Conservation (phyloP, 345 rosid species). For the Kandelia obovata region DNA sequence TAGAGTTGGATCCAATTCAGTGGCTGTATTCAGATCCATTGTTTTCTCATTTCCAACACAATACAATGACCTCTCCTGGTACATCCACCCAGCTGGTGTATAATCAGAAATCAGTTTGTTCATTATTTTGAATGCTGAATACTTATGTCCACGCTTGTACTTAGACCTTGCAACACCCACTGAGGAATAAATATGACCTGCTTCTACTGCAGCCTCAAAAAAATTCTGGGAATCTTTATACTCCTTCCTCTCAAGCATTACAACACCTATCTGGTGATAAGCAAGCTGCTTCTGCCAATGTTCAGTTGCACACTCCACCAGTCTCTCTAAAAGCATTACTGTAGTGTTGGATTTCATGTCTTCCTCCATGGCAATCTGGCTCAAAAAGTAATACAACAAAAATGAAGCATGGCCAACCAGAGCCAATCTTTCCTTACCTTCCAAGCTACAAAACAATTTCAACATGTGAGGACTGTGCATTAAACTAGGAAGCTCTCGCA, state of each 20-base stretch:
- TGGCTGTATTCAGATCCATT: not conserved
- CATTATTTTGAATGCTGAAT: not conserved
- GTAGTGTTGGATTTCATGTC: not conserved
- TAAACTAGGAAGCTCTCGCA: not conserved
- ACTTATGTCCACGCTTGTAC: not conserved
- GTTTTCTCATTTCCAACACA: not conserved
- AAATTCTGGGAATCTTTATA: not conserved
- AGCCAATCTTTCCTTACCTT: not conserved
- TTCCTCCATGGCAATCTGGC: constrained; percentile 1
- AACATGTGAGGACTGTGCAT: not conserved
- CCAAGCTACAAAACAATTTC: constrained; percentile 1
- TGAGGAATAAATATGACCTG: not conserved
- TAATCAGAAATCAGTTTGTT: not conserved
- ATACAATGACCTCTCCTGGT: constrained; percentile 1
- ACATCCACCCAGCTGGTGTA: not conserved
- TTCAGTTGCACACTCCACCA: not conserved
- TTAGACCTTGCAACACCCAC: not conserved
- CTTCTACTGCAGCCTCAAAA: not conserved
- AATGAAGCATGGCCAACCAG: constrained; percentile 4
- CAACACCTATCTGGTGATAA: not conserved
- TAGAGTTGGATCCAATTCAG: not conserved
- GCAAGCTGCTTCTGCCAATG: constrained; percentile 3
- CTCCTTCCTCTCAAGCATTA: constrained; percentile 2
- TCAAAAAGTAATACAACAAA: constrained; percentile 3
- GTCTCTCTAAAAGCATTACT: not conserved